phyloP scores from a whole-genome alignment of 148 eudicot genomes.

The Silene uniflora region DNA sequence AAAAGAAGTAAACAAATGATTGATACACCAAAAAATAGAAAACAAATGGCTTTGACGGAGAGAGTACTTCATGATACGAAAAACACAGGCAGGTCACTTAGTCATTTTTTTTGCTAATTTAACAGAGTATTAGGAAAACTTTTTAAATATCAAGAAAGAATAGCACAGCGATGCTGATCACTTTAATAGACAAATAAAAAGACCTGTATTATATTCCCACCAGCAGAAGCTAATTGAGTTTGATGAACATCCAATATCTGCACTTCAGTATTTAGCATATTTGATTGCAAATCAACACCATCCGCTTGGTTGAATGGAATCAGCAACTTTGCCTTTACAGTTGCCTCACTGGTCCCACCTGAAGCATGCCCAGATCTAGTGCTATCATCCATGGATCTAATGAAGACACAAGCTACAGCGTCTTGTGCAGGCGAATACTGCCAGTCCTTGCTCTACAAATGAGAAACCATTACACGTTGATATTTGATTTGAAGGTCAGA shows the following conservation, averaged over 20 bases:
- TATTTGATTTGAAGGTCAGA: neutral
- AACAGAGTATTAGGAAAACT: neutral
- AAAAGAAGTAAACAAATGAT: neutral
- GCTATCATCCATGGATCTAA: constrained; percentile 3
- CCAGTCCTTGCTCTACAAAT: constrained; percentile 15
- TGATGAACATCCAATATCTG: constrained; percentile 10
- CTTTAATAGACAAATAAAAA: neutral
- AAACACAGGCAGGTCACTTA: neutral
- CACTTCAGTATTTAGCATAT: constrained; percentile 13
- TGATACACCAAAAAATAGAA: neutral
- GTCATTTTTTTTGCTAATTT: neutral
- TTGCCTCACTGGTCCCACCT: neutral
- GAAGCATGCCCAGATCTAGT: constrained; percentile 14
- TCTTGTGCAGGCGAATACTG: constrained; percentile 22
- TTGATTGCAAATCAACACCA: constrained; percentile 12
- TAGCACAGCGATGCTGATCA: neutral
- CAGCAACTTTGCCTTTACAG: constrained; percentile 12
- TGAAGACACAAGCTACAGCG: constrained; percentile 14
- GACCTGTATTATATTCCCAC: constrained; percentile 20
- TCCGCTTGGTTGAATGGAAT: neutral
- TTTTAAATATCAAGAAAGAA: neutral
- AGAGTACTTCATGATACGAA: neutral
- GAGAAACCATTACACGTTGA: neutral
- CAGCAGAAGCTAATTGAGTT: neutral
- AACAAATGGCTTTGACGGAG: neutral